A percentile compares a stretch with the other conserved stretches of the same genome.
phyloP scores from a whole-genome alignment of 441 rosid genomes.

The Gossypium davidsonii region DNA sequence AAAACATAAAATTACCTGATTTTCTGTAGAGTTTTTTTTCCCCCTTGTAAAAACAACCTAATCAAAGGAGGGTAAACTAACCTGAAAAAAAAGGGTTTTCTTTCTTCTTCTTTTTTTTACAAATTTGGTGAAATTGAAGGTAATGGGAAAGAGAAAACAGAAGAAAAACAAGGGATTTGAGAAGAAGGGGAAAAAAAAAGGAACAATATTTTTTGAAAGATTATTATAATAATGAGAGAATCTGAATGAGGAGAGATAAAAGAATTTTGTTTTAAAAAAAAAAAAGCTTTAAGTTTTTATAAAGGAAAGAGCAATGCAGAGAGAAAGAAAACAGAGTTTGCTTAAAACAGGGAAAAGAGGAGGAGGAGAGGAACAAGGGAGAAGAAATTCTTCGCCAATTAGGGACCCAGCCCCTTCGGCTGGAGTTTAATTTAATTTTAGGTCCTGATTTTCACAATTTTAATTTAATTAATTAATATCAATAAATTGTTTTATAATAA shows the following conservation, averaged over 20 bases:
- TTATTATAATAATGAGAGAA: not conserved
- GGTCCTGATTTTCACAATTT: too few relatives aligned
- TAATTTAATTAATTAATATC: too few relatives aligned
- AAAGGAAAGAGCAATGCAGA: constrained; percentile 3
- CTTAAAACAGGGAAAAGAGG: not conserved
- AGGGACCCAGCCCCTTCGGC: not conserved
- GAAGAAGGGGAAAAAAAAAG: not conserved
- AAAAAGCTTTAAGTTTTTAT: not conserved
- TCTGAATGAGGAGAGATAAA: not conserved
- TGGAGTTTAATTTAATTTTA: not conserved
- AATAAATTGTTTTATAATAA: too few relatives aligned
- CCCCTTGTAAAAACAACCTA: constrained; percentile 4
- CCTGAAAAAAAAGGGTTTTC: not conserved
- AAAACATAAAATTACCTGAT: not conserved
- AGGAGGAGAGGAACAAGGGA: not conserved
- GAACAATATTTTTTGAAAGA: not conserved
- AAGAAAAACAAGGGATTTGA: not conserved
- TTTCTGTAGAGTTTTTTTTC: not conserved
- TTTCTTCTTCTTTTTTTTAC: not conserved
- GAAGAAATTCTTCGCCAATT: constrained; percentile 6
- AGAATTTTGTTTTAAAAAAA: not conserved
- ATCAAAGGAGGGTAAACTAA: not conserved
- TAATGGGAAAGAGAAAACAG: not conserved
- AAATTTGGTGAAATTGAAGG: not conserved
- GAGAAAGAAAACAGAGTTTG: constrained; percentile 11